These are phyloP conservation scores for Mycocalia duriaeana DNA, from an alignment of 1,284 basidiomycete genomes.

Conservation along the genomic window DNA sequence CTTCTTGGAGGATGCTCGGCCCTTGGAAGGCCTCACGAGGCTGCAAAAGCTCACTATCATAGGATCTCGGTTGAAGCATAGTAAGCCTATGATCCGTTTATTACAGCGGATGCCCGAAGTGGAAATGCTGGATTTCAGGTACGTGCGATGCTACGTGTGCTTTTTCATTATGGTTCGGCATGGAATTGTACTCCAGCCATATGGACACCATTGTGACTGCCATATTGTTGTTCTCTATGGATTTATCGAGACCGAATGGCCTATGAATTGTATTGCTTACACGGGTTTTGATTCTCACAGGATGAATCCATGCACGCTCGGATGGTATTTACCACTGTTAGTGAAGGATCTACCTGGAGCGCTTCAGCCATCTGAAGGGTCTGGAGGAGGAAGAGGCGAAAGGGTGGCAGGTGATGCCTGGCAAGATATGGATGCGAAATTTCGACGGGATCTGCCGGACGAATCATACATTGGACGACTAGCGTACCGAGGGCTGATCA, in stretches of 20 bases:
- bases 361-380: conserved; percentile 54
- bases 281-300: conserved; percentile 22
- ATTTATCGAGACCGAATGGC: too few species aligned
- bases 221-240: conserved; percentile 5
- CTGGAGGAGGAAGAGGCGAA: conserved; percentile 18
- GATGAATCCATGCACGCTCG: conserved; percentile 94
- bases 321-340: conserved; percentile 87
- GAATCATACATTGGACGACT: conserved; percentile 80
- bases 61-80: conserved; percentile 73
- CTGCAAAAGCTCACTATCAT: conserved; percentile 82
- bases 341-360: conserved; percentile 65
- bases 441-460: conserved; percentile 85
- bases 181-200: conserved; percentile 9
- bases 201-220: conserved; percentile 5
- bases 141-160: conserved; percentile 32
- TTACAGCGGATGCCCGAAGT: conserved; percentile 70
- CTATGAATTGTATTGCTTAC: conserved; percentile 9
- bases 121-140: conserved; percentile 90
- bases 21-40: conserved; percentile 68
- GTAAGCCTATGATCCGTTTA: conserved; percentile 66
- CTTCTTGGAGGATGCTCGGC: conserved; percentile 72
- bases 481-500: conserved; percentile 82
- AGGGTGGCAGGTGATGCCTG: conserved; percentile 39
- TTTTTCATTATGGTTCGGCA: conserved; percentile 4
- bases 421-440: conserved; percentile 78